Evolutionary conservation across 257 asterid species (phyloP).

Genomic region (Striga asiatica): DNA sequence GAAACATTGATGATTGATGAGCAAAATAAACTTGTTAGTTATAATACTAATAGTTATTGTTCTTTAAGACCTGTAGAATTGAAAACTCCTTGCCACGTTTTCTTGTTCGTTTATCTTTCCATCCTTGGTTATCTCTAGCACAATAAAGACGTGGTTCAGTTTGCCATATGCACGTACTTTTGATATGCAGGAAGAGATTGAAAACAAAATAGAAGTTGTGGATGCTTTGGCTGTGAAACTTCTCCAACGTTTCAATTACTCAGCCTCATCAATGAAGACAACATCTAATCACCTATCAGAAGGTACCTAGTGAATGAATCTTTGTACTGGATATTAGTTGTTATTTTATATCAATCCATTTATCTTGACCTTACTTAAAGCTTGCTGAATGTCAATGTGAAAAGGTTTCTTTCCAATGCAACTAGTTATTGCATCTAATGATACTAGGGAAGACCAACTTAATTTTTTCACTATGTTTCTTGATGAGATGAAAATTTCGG

Average conservation of each 20-base stretch:
- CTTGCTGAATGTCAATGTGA: not conserved
- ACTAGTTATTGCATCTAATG: slow-evolving; percentile 4
- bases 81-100: not conserved
- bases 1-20: not conserved
- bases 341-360: not conserved
- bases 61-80: slow-evolving; percentile 3
- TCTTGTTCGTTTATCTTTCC: slow-evolving; percentile 2
- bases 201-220: slow-evolving; percentile 87
- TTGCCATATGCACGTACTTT: slow-evolving; percentile 8
- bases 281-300: slow-evolving; percentile 75
- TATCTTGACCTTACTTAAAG: not conserved
- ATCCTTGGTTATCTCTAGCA: not conserved
- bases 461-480: not conserved
- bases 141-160: not conserved
- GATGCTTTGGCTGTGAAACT: slow-evolving; percentile 92
- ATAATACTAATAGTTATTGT: too few species aligned
- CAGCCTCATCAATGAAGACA: slow-evolving; percentile 77
- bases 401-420: too few species aligned
- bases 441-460: not conserved
- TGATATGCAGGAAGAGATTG: slow-evolving; percentile 68
- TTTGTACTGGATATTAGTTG: not conserved
- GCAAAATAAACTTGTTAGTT: not conserved
- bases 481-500: not conserved
- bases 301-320: slow-evolving; percentile 36
- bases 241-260: slow-evolving; percentile 82